Percentiles rank a stretch among this genome's conserved stretches.
Evolutionary conservation across 805 yeast genomes (phyloP).

Genomic region (Wickerhamiella occidentalis): DNA sequence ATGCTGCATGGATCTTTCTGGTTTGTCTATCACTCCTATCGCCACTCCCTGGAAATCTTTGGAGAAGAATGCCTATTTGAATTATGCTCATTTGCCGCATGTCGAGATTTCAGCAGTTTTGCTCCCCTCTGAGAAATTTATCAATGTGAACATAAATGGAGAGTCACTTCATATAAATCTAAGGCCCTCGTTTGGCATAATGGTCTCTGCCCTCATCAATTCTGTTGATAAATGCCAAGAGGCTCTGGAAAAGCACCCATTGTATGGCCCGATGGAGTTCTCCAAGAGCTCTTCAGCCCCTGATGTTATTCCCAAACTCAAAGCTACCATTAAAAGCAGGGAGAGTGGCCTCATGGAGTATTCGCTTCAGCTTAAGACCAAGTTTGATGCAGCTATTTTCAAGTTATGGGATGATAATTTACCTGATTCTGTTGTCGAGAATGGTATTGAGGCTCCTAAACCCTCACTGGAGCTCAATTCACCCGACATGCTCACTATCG

Average conservation of each 20-base stretch:
- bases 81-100: slow-evolving; percentile 24
- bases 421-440: neutral
- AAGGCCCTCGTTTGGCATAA: slow-evolving; percentile 29
- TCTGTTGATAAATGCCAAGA: slow-evolving; percentile 29
- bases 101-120: slow-evolving; percentile 18
- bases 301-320: slow-evolving; percentile 1
- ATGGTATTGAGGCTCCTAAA: neutral
- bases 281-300: neutral
- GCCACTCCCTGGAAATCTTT: slow-evolving; percentile 29
- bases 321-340: neutral
- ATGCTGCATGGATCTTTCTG: slow-evolving; percentile 58
- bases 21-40: slow-evolving; percentile 56
- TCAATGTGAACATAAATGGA: slow-evolving; percentile 20
- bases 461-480: slow-evolving; percentile 45
- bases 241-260: neutral
- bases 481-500: slow-evolving; percentile 55
- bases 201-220: slow-evolving; percentile 36
- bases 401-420: slow-evolving; percentile 22
- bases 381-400: slow-evolving; percentile 18
- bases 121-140: slow-evolving; percentile 9
- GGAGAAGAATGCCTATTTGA: slow-evolving; percentile 33
- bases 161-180: slow-evolving; percentile 22
- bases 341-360: slow-evolving; percentile 1
- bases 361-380: slow-evolving; percentile 2
- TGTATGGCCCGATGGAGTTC: neutral